Conservation (phyloP, 345 rosid species). For the Trapa incisa region DNA sequence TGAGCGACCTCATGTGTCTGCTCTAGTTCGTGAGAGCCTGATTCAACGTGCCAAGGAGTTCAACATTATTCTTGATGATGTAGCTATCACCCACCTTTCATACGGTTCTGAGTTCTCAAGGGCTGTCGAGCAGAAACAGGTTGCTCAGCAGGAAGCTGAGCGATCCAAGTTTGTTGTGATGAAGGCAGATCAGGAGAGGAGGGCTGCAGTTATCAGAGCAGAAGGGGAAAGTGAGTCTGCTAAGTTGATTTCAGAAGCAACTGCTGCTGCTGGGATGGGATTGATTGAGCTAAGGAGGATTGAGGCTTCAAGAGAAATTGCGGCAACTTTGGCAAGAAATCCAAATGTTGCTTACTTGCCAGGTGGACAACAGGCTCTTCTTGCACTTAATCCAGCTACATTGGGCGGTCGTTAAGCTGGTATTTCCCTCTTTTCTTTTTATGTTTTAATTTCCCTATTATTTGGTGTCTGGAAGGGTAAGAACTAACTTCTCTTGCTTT, state of each 20-base stretch:
- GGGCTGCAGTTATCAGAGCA: constrained; percentile 92
- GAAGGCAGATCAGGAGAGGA: constrained; percentile 98
- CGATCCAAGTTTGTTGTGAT: constrained; percentile 86
- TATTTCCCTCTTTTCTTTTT: constrained; percentile 2
- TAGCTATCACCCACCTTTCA: constrained; percentile 89
- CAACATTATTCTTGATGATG: constrained; percentile 78
- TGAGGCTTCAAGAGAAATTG: constrained; percentile 91
- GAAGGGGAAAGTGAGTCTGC: constrained; percentile 99
- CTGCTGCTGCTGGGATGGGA: constrained; percentile 70
- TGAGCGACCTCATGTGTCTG: constrained; percentile 90
- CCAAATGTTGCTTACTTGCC: constrained; percentile 87
- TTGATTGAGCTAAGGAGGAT: constrained; percentile 94
- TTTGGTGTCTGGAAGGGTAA: too few relatives aligned
- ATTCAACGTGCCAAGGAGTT: constrained; percentile 74
- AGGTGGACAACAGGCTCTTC: constrained; percentile 72
- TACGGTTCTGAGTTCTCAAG: constrained; percentile 86
- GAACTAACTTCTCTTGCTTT: not conserved
- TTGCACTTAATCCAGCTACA: constrained; percentile 47
- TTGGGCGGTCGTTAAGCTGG: constrained; percentile 28
- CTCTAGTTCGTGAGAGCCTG: constrained; percentile 63
- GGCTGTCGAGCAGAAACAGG: constrained; percentile 98
- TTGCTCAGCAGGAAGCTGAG: constrained; percentile 98
- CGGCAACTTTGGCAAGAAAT: constrained; percentile 73
- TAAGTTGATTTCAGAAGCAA: constrained; percentile 75
- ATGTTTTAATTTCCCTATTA: too few relatives aligned